Conservation (phyloP, 2,329 filamentous ascomycete genomes). For the Penicillium sp. region DNA sequence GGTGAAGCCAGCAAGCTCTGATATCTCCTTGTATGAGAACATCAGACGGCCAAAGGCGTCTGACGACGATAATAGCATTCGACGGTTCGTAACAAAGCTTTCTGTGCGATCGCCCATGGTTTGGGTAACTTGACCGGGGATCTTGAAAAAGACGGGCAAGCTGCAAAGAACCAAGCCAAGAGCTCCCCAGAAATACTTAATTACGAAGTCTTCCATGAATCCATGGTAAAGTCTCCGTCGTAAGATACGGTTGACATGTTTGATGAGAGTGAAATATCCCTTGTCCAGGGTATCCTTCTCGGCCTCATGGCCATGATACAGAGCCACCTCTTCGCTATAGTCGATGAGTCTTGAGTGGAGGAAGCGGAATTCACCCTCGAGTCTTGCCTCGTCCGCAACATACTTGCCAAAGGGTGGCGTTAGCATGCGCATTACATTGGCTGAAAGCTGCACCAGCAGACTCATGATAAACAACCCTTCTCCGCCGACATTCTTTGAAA, state of each 20-base stretch:
- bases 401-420: slow-evolving; percentile 98
- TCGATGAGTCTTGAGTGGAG: slow-evolving; percentile 94
- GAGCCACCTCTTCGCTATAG: slow-evolving; percentile 90
- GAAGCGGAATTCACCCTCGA: slow-evolving; percentile 96
- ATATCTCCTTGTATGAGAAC: slow-evolving; percentile 98
- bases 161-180: slow-evolving; percentile 89
- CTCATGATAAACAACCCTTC: slow-evolving; percentile 97
- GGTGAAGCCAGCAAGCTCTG: slow-evolving; percentile 93
- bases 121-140: slow-evolving; percentile 68
- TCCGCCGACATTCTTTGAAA: slow-evolving; percentile 93
- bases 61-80: slow-evolving; percentile 89
- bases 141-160: slow-evolving; percentile 92
- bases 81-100: slow-evolving; percentile 87
- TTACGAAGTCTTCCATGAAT: slow-evolving; percentile 99
- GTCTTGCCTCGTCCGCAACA: slow-evolving; percentile 89
- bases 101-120: slow-evolving; percentile 61
- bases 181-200: slow-evolving; percentile 99
- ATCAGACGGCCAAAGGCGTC: slow-evolving; percentile 95
- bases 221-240: slow-evolving; percentile 91
- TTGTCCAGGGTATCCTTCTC: slow-evolving; percentile 98
- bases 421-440: slow-evolving; percentile 87
- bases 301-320: slow-evolving; percentile 88
- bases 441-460: slow-evolving; percentile 88
- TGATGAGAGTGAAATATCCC: slow-evolving; percentile 98
- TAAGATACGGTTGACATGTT: slow-evolving; percentile 96